Evolutionary conservation across 345 rosid species (phyloP), one percentile per base, ranked within the genome.

Genomic region (Lepidium aucheri): DNA sequence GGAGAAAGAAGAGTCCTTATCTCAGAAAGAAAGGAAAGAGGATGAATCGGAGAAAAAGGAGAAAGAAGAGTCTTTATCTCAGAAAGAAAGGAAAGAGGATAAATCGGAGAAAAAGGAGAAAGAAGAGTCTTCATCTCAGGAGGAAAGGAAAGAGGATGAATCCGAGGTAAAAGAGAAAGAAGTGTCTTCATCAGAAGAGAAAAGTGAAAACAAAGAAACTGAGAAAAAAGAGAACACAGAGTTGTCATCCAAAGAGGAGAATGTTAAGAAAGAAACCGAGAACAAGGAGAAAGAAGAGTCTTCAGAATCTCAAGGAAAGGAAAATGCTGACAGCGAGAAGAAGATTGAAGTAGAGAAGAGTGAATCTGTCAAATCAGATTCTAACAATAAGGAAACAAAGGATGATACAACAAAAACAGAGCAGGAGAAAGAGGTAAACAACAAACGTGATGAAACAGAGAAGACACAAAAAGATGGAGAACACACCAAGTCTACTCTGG

Each of bases 401-500:
- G 59, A 53, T 43, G 47, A 44, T 30, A 22, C 47, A 34, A 26
- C 67, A 35, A 63, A 60, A 32, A 50, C 80, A 26, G 77, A 70
- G 54, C 74, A 74, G 15, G 63, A 68, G 52, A 80, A 73, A 60
- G 83, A 71, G 26, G 28, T 62, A 45, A 40, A 32, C 39, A 64
- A 79, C 59, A 71, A 52, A 53, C 55, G 39, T 22, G 69, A 46
- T 40, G 70, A 60, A 16, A 76, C 74, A 16, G 73, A 68, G 53
- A 65, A 16, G 20, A 63, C 39, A 28, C 78, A 84, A 59, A 76
- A 53, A 17, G 58, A 55, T 63, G 52, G 73, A 3, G 67, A 11
- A 1, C 69, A 88, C 43, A 49, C 67, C 38, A 30, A 65, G 40
- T 38, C 82, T 45, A 69, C 71, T 3, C 42, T 16, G 35, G 63